Base-by-base conservation (phyloP, 768 basidiomycete species). In the Suillus spraguei region DNA sequence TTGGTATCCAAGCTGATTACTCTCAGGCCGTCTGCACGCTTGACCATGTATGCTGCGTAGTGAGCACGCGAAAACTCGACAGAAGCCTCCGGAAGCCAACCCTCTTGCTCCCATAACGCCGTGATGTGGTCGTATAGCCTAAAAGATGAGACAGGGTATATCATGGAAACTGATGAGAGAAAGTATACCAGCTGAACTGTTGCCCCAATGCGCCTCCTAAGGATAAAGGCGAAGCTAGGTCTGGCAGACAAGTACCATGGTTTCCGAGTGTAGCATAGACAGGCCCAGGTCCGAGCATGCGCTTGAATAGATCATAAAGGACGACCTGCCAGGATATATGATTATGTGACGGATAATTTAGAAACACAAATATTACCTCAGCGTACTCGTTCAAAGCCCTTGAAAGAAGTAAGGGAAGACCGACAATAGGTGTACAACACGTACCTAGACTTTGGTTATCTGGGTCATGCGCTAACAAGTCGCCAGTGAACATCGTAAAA, bases 111-210 rank as follows among this genome's bases (percentile, higher is more conserved):
- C 91, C 91, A 93, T 4, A 93, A 82, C 0, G 77, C 69, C 22
- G 91, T 83, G 58, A 93, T 79, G 67, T 92, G 90, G 63, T 91
- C 85, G 67, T 93, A 93, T 68, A 92, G 85, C 91, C 90, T 90
- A 50, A 32, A 44, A 16, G 53, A 54, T n/a, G 42, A 22, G 61
- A 39, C n/a, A 28, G 28, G n/a, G 44, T 32, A 64, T 35, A 61
- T 39, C 6, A 36, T 4, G 5, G 36, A 20, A 42, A 13, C 39
- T 16, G 10, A 60, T 38, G 17, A 33, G 17, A 20, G 11, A 3
- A 44, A n/a, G 2, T 10, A 41, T 58, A 58, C 56, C 56, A 58
- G 56, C 83, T 85, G 71, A 86, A 91, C 71, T 91, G 87, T 5
- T 81, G 67, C 1, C 82, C 85, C 14, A 90, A 77, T 3, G 70